phyloP scores from a whole-genome alignment of 305 asterid genomes.

The Petunia hybrid region DNA sequence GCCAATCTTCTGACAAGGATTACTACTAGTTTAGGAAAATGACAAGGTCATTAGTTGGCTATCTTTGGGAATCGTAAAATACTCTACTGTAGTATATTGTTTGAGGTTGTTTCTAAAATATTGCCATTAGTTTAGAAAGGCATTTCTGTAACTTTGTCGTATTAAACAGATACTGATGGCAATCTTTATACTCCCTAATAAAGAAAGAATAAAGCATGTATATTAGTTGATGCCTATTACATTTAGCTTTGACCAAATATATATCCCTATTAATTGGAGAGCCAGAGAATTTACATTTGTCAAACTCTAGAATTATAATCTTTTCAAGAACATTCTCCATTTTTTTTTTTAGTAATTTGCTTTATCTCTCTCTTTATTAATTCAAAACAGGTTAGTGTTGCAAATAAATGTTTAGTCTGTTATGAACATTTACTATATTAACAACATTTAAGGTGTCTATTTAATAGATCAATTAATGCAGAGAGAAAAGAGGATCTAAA shows the following conservation, averaged over 20 bases:
- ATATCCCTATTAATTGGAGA: no score
- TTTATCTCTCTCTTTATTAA: no score
- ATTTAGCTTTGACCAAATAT: no score
- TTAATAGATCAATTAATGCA: conserved; percentile 43
- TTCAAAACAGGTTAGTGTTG: no score
- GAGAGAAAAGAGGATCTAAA: conserved; percentile 13
- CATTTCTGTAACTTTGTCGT: background rate
- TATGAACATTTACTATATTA: conserved; percentile 34
- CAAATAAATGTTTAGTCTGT: background rate
- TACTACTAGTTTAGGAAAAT: background rate
- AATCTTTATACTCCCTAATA: no score
- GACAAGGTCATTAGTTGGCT: conserved; percentile 20
- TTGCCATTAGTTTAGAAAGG: background rate
- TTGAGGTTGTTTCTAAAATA: background rate
- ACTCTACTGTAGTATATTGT: background rate
- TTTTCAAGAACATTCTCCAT: no score
- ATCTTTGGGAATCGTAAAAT: background rate
- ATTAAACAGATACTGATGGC: background rate
- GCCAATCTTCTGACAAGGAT: conserved; percentile 4
- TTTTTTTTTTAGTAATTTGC: no score
- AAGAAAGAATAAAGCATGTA: no score
- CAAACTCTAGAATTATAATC: no score
- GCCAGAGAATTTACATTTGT: no score
- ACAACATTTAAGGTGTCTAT: conserved; percentile 39
- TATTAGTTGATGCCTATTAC: no score